These are phyloP conservation scores for Panicum virgatum DNA, from an alignment of 202 grass and related monocot genomes.

Conservation along the genomic window DNA sequence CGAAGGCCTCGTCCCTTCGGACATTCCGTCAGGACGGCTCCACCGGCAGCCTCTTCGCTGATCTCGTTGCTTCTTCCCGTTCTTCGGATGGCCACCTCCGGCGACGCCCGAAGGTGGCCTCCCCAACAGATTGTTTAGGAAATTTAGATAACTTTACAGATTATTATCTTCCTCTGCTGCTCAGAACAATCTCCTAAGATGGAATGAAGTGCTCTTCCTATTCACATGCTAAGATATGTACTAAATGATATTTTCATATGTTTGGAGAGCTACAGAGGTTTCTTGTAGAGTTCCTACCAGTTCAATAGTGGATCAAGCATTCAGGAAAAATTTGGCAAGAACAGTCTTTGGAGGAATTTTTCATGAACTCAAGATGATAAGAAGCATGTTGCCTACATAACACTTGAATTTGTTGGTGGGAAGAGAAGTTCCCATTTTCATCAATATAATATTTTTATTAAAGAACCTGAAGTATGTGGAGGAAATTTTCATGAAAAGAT, in stretches of 20 bases:
- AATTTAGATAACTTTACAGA: background rate
- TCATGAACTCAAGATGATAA: background rate
- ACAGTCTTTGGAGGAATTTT: background rate
- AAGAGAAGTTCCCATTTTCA: background rate
- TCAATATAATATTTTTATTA: background rate
- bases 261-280: background rate
- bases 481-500: background rate
- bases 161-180: background rate
- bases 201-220: background rate
- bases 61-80: no score
- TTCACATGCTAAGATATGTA: background rate
- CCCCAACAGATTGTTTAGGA: no score
- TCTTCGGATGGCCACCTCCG: no score
- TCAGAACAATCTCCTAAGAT: background rate
- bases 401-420: background rate
- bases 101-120: no score
- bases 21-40: no score
- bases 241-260: background rate
- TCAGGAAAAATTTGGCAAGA: background rate
- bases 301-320: background rate
- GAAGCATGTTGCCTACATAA: background rate
- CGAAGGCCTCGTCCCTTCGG: no score
- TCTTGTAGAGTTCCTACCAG: background rate
- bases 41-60: no score
- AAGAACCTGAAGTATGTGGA: background rate